A percentile compares a stretch with the other conserved stretches of the same genome.
phyloP scores from a whole-genome alignment of 2,329 filamentous ascomycete species.

The Colletotrichum sojae region DNA sequence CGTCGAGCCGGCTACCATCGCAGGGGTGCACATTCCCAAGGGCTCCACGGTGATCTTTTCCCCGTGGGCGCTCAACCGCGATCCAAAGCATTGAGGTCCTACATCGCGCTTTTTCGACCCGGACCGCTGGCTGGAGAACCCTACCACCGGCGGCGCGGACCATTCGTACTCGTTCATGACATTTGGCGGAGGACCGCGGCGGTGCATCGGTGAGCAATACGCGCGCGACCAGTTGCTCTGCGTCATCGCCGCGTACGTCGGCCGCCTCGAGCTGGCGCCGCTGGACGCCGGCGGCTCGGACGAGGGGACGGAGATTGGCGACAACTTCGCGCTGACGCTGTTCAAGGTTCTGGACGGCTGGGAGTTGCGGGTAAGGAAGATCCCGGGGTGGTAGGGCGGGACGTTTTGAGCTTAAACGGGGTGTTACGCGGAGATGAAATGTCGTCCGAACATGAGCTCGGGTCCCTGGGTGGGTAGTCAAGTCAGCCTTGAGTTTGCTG shows the following conservation, averaged over 20 bases:
- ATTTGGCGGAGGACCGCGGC: conserved; percentile 48
- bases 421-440: no score
- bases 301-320: background rate
- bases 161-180: conserved; percentile 53
- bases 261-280: background rate
- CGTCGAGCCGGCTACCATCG: conserved; percentile 49
- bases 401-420: no score
- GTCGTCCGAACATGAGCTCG: no score
- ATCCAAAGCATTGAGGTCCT: conserved; percentile 55
- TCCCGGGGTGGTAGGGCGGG: background rate
- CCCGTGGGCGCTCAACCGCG: conserved; percentile 57
- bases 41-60: conserved; percentile 58
- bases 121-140: conserved; percentile 54
- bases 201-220: conserved; percentile 50
- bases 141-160: conserved; percentile 50
- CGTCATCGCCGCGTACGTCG: conserved; percentile 1
- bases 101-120: conserved; percentile 57
- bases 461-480: no score
- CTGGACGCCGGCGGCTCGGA: background rate
- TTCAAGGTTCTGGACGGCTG: background rate
- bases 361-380: background rate
- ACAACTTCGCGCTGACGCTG: conserved; percentile 2
- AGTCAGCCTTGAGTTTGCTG: no score
- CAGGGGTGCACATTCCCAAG: conserved; percentile 55
- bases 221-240: conserved; percentile 47